These are phyloP conservation scores for Chenopodium album DNA, from an alignment of 148 eudicot species.

Conservation along the genomic window DNA sequence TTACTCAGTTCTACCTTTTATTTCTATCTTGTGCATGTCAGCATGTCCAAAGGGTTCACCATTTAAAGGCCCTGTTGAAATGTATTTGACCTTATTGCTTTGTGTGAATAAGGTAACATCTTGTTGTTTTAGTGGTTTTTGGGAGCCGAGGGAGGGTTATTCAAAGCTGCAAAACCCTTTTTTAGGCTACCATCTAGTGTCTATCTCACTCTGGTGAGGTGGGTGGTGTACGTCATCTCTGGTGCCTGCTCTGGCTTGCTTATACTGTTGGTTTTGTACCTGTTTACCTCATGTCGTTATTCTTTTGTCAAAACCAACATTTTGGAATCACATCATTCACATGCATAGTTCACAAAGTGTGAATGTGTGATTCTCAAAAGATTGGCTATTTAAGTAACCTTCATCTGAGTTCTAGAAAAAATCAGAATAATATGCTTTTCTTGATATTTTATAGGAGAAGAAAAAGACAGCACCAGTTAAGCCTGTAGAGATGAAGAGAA, in stretches of 20 bases:
- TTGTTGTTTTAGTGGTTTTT: neutral
- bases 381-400: neutral
- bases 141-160: neutral
- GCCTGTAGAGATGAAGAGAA: conserved; percentile 83
- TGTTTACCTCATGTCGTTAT: neutral
- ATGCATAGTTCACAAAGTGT: neutral
- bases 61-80: neutral
- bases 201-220: neutral
- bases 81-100: neutral
- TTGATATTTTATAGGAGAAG: conserved; percentile 55
- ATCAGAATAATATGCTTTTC: neutral
- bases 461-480: conserved; percentile 81
- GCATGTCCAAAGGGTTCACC: neutral
- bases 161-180: neutral
- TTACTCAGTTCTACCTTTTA: neutral
- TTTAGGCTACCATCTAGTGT: neutral
- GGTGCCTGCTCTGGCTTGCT: conserved; percentile 1
- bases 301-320: neutral
- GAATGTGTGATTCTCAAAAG: neutral
- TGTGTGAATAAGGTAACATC: neutral
- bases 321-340: neutral
- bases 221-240: neutral
- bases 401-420: neutral
- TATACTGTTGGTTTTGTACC: neutral
- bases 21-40: neutral